These are phyloP conservation scores for Metschnikowia colocasiae DNA, from an alignment of 805 yeast species.

Conservation along the genomic window DNA sequence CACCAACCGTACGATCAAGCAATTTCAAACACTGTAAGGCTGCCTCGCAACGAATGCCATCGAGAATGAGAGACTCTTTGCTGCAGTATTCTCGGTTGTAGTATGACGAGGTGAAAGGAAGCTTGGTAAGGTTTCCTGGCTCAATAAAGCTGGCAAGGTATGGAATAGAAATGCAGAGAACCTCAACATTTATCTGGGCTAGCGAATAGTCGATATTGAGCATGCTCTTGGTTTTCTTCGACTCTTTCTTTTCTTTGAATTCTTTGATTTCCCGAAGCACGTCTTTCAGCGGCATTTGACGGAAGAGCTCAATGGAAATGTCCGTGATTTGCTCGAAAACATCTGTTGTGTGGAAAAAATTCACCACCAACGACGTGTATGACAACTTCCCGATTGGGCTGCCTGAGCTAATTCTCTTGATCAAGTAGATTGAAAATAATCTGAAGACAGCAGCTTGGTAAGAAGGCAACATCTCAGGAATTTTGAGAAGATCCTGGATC, in stretches of 20 bases:
- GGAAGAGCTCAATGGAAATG: constrained; percentile 4
- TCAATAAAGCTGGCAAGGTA: constrained; percentile 5
- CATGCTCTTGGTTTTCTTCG: constrained; percentile 1
- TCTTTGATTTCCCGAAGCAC: background rate
- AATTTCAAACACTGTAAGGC: constrained; percentile 6
- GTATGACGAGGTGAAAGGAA: constrained; percentile 7
- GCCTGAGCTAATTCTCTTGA: constrained; percentile 24
- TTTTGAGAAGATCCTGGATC: constrained; percentile 24
- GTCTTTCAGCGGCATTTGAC: constrained; percentile 3
- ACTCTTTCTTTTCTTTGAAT: background rate
- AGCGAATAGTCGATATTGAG: constrained; percentile 6
- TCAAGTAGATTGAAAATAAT: constrained; percentile 35
- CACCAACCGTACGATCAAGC: constrained; percentile 9
- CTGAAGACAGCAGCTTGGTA: constrained; percentile 26
- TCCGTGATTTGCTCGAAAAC: constrained; percentile 4
- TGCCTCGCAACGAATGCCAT: constrained; percentile 9
- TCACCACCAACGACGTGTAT: constrained; percentile 38
- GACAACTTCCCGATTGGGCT: constrained; percentile 21
- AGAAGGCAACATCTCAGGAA: constrained; percentile 11
- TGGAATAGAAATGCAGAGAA: background rate
- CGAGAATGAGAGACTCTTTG: constrained; percentile 7
- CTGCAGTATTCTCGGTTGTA: constrained; percentile 15
- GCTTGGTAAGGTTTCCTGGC: constrained; percentile 6
- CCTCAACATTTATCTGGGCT: constrained; percentile 6
- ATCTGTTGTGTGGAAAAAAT: constrained; percentile 42